Evolutionary conservation across 2,329 filamentous ascomycete species (phyloP).

Genomic region (Nemania sp.): DNA sequence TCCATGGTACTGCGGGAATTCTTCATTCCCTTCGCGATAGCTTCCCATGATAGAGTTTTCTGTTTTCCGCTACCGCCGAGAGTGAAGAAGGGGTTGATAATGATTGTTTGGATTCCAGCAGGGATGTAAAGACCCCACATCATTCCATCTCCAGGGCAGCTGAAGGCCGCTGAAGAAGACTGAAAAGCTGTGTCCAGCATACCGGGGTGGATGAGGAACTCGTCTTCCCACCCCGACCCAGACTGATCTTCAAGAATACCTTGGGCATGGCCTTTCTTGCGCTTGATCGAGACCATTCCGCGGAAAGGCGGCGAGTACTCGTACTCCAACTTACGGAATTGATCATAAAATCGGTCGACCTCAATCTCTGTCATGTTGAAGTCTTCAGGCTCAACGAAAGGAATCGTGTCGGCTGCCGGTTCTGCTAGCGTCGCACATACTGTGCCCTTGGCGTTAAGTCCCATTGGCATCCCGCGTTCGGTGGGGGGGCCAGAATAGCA

Average conservation of each 20-base stretch:
- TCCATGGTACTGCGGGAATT: no score
- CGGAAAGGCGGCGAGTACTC: conserved; percentile 7
- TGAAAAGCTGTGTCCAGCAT: conserved; percentile 21
- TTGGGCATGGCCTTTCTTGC: neutral
- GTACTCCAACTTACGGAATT: neutral
- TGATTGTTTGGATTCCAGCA: neutral
- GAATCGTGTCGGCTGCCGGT: neutral
- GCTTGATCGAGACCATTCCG: neutral
- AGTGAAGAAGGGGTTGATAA: conserved; percentile 8
- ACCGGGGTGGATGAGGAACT: conserved; percentile 19
- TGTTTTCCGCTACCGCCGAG: no score
- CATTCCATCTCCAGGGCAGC: conserved; percentile 18
- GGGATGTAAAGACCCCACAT: conserved; percentile 19
- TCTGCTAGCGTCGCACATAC: neutral
- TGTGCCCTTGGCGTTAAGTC: no score
- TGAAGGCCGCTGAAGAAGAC: conserved; percentile 19
- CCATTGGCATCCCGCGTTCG: no score
- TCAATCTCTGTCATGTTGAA: neutral
- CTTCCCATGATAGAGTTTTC: no score
- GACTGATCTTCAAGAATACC: conserved; percentile 2
- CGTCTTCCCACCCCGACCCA: no score
- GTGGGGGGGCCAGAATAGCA: no score
- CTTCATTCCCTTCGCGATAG: no score
- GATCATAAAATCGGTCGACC: conserved; percentile 1
- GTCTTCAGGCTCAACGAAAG: neutral